A percentile compares a stretch with the other conserved stretches of the same genome.
Evolutionary conservation across 306 rosid genomes (phyloP).

Genomic region (Castanopsis chinensis): DNA sequence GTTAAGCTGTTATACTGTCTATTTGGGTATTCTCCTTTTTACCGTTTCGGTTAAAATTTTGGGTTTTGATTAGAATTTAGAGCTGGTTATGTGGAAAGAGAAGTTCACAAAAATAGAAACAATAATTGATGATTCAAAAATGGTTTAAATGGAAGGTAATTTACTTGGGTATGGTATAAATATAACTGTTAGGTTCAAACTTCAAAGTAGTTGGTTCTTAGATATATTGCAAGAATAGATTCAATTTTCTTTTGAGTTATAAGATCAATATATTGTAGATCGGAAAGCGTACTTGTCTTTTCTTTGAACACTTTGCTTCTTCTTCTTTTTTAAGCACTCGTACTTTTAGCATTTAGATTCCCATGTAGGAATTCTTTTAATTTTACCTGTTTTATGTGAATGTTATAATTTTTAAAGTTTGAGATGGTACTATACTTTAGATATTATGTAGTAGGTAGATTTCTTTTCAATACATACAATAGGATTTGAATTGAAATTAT

Average conservation of each 20-base stretch:
- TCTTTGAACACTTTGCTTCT: no score
- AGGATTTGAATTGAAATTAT: no score
- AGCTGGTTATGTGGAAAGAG: not conserved
- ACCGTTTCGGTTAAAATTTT: not conserved
- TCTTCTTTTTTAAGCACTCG: no score
- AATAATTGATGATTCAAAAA: no score
- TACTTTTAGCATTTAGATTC: not conserved
- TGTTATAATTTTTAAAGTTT: no score
- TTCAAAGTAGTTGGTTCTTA: not conserved
- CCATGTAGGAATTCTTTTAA: not conserved
- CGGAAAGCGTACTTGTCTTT: not conserved
- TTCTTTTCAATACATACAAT: no score
- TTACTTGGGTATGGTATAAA: not conserved
- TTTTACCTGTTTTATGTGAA: no score
- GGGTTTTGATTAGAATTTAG: not conserved
- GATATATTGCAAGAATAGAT: not conserved
- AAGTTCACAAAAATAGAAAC: not conserved
- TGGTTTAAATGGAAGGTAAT: not conserved
- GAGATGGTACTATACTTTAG: no score
- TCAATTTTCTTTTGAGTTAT: not conserved
- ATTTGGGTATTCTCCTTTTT: not conserved
- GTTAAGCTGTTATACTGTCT: not conserved
- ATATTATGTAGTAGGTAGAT: no score
- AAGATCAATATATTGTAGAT: not conserved
- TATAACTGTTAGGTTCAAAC: not conserved